Evolutionary conservation across 2,329 filamentous ascomycete genomes (phyloP), one percentile per base, ranked within the genome.

Genomic region (Rasamsonia emersonii): DNA sequence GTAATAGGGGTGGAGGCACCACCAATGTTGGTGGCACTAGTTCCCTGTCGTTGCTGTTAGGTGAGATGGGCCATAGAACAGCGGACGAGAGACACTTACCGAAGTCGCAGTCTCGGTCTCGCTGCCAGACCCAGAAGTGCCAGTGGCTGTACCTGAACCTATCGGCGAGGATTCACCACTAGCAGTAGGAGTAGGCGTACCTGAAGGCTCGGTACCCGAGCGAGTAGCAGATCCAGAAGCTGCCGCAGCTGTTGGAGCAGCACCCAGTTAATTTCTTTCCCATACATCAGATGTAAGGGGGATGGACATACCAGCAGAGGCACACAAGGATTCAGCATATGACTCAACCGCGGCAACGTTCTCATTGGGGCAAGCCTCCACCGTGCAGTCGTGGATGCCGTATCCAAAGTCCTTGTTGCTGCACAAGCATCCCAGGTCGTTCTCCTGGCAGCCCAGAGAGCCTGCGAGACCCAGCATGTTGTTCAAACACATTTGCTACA

Each of bases 341-440:
- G 42, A 21, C 20, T 59, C 40, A 28, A 62, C 56, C 9, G 42
- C 28, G 28, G 39, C 33, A 8, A 56, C 38, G 36, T 64, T 49
- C 15, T 60, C 56, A 9, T 39, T 45, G 25, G 59, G 58, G 46
- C 65, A 69, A 19, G 62, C 58, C 45, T 66, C 38, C 10, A 42
- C 27, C 24, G 60, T 60, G 54, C 65, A 69, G 48, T 69, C 65
- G 21, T 56, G 61, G 28, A 69, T 53, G 36, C 65, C 65, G 38
- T 50, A 59, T 18, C 44, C 36, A 45, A 67, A 67, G 53, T 68
- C 40, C 14, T 40, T 18, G 32, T 47, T 58, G 20, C 42, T 49
- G 53, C 64, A 67, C 24, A 62, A 51, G 42, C 65, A 68, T 17
- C 33, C 32, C 25, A 53, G 26, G 39, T 68, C 59, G 26, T 42